Evolutionary conservation across 306 rosid genomes (phyloP).

Genomic region (Lathyrus sativus): DNA sequence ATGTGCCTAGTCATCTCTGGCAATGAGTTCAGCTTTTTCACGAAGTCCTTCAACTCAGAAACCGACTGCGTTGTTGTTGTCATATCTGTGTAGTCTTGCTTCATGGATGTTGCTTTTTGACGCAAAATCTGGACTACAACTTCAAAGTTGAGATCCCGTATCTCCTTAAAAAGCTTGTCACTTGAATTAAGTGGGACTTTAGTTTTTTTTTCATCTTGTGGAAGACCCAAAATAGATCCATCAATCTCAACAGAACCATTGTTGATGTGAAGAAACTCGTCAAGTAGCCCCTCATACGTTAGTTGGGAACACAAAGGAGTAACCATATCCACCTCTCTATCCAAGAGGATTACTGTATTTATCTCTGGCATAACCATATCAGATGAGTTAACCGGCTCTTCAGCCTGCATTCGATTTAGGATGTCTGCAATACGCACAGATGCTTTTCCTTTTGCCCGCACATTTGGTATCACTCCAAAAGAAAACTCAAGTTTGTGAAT

Average conservation of each 20-base stretch:
- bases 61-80: conserved; percentile 83
- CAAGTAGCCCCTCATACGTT: conserved; percentile 94
- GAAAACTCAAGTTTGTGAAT: conserved; percentile 97
- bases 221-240: conserved; percentile 83
- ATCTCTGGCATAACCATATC: conserved; percentile 97
- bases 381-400: conserved; percentile 84
- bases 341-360: conserved; percentile 83
- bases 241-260: conserved; percentile 97
- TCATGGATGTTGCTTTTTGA: conserved; percentile 97
- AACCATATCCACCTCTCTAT: conserved; percentile 99
- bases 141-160: conserved; percentile 97
- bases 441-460: conserved; percentile 96
- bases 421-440: conserved; percentile 93
- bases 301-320: conserved; percentile 94
- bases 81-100: conserved; percentile 96
- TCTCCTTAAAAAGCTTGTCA: conserved; percentile 99
- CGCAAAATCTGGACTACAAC: conserved; percentile 98
- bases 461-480: conserved; percentile 90
- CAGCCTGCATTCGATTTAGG: conserved; percentile 82
- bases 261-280: conserved; percentile 80
- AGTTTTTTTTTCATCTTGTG: conserved; percentile 87
- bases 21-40: conserved; percentile 89
- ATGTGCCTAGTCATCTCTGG: conserved; percentile 99
- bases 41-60: conserved; percentile 96
- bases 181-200: conserved; percentile 99